A percentile compares a stretch with the other conserved stretches of the same genome.
Evolutionary conservation across 768 basidiomycete species (phyloP).

Genomic region (Suillus variegatus): DNA sequence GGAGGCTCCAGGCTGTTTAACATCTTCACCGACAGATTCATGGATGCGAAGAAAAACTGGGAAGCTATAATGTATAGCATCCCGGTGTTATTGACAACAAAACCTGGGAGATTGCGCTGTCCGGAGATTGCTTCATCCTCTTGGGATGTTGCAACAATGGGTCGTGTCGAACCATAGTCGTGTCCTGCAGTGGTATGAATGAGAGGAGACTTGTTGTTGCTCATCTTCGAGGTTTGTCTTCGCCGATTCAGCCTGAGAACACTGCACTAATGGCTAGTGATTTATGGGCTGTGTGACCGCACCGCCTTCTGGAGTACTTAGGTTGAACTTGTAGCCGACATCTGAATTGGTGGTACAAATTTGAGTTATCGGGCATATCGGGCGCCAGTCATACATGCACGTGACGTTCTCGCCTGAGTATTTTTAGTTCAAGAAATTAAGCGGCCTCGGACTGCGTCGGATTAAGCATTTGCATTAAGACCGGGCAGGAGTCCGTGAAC

Average conservation of each 20-base stretch:
- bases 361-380: background rate
- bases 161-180: background rate
- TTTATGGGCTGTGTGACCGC: background rate
- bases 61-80: conserved; percentile 59
- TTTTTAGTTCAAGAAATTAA: background rate
- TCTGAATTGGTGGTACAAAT: background rate
- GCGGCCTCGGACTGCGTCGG: too few relatives aligned
- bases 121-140: background rate
- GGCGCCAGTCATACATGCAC: background rate
- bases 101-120: background rate
- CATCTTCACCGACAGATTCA: conserved; percentile 65
- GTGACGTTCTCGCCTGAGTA: background rate
- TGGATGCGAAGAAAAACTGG: conserved; percentile 60
- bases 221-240: background rate
- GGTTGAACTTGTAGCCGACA: too few relatives aligned
- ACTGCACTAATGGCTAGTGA: background rate
- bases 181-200: background rate
- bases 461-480: background rate
- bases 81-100: conserved; percentile 48
- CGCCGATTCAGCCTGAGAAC: background rate
- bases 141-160: background rate
- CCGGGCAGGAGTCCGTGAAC: background rate
- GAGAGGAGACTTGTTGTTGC: background rate
- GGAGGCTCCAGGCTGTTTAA: conserved; percentile 59
- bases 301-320: too few relatives aligned